Base-by-base conservation (phyloP, 108 stramenopile species). In the Nannochloropsis salina region DNA sequence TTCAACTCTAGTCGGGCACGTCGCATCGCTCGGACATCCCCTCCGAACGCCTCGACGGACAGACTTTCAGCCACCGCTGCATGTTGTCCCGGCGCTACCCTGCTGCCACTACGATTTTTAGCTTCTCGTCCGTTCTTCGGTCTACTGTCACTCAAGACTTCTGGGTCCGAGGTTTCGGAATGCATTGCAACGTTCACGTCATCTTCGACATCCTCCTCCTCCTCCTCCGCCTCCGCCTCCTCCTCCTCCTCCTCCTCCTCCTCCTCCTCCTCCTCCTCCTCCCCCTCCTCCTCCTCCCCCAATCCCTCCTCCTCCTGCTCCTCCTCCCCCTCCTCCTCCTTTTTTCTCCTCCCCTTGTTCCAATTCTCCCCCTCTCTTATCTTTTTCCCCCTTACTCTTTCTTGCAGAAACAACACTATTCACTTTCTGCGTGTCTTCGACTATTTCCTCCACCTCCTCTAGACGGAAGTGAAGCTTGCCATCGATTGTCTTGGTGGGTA, bases 1-100 rank as follows among this genome's bases (percentile, higher is more conserved):
- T 85, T 85, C 80, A 84, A 84, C 51, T 51, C 82, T 42, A 81
- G 82, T 45, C 88, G 88, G 44, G 84, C 41, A 81, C 84, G 80
- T 31, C 74, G 84, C 82, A 88, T 51, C 31, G 81, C 88, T 31
- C 42, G 42, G 12, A 88, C 81, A 42, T 85, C 82, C 42, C 61
- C 61, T 2, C 61, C 61, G n/a, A 74, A 74, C 2, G 61, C 61
- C 6, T 74, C 61, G 20, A 74, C 15, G 3, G 61, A 74, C 3
- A 74, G 61, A 8, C 61, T 74, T n/a, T n/a, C n/a, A 15, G 61
- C 61, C 61, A 0, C 61, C 61, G 61, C 61, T n/a, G 61, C 61
- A 15, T 2, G 1, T n/a, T n/a, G 61, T 74, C 61, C 61, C 61
- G 61, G n/a, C 61, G 2, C 15, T n/a, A 2, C 15, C 61, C 15